A percentile compares a stretch with the other conserved stretches of the same genome.
Evolutionary conservation across 2,329 filamentous ascomycete genomes (phyloP).

Genomic region (Scleromitrula shiraiana): DNA sequence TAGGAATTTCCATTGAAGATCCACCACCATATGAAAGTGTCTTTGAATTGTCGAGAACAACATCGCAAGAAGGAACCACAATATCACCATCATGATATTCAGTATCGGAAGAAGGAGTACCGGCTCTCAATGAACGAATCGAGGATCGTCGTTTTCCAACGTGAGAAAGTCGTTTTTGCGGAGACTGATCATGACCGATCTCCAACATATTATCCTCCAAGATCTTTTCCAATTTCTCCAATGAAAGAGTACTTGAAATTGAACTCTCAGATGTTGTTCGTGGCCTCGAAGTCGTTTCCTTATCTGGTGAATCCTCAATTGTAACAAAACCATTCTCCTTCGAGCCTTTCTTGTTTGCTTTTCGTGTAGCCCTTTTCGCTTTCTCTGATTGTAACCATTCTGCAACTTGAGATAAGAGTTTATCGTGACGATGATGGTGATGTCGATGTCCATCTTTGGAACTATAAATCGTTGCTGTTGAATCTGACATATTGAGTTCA

Average conservation of each 20-base stretch:
- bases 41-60: constrained; percentile 79
- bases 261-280: constrained; percentile 53
- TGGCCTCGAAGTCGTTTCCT: constrained; percentile 16
- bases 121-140: constrained; percentile 10
- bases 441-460: constrained; percentile 16
- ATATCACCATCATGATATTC: constrained; percentile 76
- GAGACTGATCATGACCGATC: constrained; percentile 28
- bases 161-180: constrained; percentile 17
- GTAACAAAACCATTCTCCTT: constrained; percentile 9
- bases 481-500: constrained; percentile 15
- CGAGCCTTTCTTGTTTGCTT: constrained; percentile 35
- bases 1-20: constrained; percentile 32
- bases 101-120: constrained; percentile 66
- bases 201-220: constrained; percentile 54
- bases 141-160: constrained; percentile 15
- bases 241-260: constrained; percentile 61
- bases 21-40: constrained; percentile 63
- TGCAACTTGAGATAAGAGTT: constrained; percentile 64
- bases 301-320: constrained; percentile 10
- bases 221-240: constrained; percentile 77
- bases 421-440: constrained; percentile 35
- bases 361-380: constrained; percentile 51
- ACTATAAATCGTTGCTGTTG: constrained; percentile 1
- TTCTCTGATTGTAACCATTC: constrained; percentile 82
- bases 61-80: constrained; percentile 79